Evolutionary conservation across 148 eudicot genomes (phyloP), one percentile per base, ranked within the genome.

Genomic region (Chenopodium berlandieri): DNA sequence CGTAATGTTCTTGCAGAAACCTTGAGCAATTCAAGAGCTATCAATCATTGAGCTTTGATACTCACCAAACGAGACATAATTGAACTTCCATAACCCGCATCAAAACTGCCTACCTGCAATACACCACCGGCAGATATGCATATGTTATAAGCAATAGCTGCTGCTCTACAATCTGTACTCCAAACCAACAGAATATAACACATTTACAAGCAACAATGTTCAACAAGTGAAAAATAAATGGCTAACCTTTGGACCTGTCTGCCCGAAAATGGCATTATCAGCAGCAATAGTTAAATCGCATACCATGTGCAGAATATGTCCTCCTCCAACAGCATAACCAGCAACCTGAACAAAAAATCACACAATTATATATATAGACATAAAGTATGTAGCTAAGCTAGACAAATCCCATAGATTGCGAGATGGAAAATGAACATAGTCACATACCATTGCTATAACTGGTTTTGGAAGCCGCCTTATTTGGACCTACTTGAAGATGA

Each of bases 281-380:
- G 99, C 99, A 78, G 99, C 99, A 62, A 96, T 94, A 56, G 99
- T 96, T 81, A 96, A 79, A 88, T 96, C 99, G 70, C 99, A 96
- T 64, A 96, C 94, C 99, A 96, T 96, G 79, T 96, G 99, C 75
- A 96, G 82, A 46, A 96, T 86, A 79, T 96, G 98, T 76, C 99
- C 99, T 77, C 99, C 99, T 65, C 99, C 99, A 66, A 96, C 92
- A 79, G 99, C 99, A 86, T 92, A 96, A 71, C 99, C 99, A 85
- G 99, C 98, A 94, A 96, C 99, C 99, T 96, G 71, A 20, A 66
- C 47, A 16, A 75, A 17, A 83, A 22, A 46, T 46, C 44, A 67
- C 50, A 34, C 16, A 27, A 48, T 47, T 23, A 47, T 40, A 40
- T 32, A n/a, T 23, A 13, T 73, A 13, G 0, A 46, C 6, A 17